A percentile compares a stretch with the other conserved stretches of the same genome.
phyloP scores from a whole-genome alignment of 2,329 filamentous ascomycete genomes.

The Leptosphaerulina australis region DNA sequence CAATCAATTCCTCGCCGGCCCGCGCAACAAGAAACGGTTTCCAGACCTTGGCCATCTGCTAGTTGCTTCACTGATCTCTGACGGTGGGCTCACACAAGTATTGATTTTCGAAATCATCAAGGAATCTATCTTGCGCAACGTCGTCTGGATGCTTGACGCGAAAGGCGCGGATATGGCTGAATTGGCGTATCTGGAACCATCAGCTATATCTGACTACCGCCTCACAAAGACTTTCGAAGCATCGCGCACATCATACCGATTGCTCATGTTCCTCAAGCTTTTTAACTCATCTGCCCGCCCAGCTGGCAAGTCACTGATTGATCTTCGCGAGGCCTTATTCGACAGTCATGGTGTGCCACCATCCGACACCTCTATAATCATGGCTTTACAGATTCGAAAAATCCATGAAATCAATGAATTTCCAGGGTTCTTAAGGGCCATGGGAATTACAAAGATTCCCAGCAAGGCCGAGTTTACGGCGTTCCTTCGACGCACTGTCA shows the following conservation, averaged over 20 bases:
- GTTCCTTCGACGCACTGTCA: constrained; percentile 33
- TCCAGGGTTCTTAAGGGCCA: constrained; percentile 51
- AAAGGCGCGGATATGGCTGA: constrained; percentile 49
- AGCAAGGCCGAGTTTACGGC: constrained; percentile 28
- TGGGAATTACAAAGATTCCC: constrained; percentile 49
- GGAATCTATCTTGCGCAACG: constrained; percentile 59
- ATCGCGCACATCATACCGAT: constrained; percentile 56
- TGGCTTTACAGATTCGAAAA: constrained; percentile 54
- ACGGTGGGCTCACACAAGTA: constrained; percentile 49
- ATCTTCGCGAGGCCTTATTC: constrained; percentile 56
- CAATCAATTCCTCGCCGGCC: constrained; percentile 48
- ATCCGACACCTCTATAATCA: constrained; percentile 45
- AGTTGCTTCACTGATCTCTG: constrained; percentile 55
- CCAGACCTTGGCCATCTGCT: constrained; percentile 59
- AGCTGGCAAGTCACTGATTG: constrained; percentile 42
- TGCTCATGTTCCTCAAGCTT: constrained; percentile 61
- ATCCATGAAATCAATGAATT: constrained; percentile 54
- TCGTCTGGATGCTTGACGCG: constrained; percentile 58
- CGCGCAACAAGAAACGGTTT: constrained; percentile 51
- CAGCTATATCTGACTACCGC: constrained; percentile 53
- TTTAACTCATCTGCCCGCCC: constrained; percentile 56
- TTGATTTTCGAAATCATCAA: constrained; percentile 54
- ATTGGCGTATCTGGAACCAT: constrained; percentile 55
- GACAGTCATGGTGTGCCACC: constrained; percentile 56
- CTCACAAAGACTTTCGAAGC: constrained; percentile 56